Base-by-base conservation (phyloP, 768 basidiomycete genomes). In the Collybiopsis luxurians region DNA sequence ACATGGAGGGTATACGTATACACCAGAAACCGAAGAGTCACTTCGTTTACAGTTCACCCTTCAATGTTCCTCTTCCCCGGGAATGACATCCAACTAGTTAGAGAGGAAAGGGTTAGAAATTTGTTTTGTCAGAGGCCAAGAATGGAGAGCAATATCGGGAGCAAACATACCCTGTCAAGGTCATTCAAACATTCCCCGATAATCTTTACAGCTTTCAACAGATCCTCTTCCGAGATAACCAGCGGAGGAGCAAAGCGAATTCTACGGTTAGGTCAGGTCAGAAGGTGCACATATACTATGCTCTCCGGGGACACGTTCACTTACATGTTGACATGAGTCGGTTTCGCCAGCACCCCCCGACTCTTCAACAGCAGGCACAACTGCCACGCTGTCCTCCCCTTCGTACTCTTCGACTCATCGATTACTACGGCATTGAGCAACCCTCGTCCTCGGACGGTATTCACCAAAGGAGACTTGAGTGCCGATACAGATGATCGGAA, bases 231-330 rank as follows among this genome's bases (percentile, higher is more conserved):
- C n/a, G 84, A 78, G 57, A 99, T 99, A 60, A 98, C 92, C 54
- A 99, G 73, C 2, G 96, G 96, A 2, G 96, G 96, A 2, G 97
- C 93, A 69, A 99, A 96, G 30, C 96, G 94, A 63, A 99, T 90
- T 53, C 95, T 98, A 64, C 2, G 61, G 40, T 17, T 13, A 34
- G 31, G 6, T 34, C 13, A 5, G 31, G 5, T 34, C 31, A 34
- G 13, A 34, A 34, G 31, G 31, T 6, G 13, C 5, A 34, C 5
- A 34, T 6, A 13, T 6, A 34, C 5, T 5, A 34, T 34, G 31
- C 31, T 34, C 31, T 5, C 13, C 13, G 31, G 13, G 31, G 13
- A 34, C 6, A 13, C 31, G 31, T 34, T 5, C 17, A 78, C 92
- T 64, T 64, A 95, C 93, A 92, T 93, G 71, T 96, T 96, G 26